Evolutionary conservation across 441 rosid species (phyloP).

Genomic region (Pelargonium australe): DNA sequence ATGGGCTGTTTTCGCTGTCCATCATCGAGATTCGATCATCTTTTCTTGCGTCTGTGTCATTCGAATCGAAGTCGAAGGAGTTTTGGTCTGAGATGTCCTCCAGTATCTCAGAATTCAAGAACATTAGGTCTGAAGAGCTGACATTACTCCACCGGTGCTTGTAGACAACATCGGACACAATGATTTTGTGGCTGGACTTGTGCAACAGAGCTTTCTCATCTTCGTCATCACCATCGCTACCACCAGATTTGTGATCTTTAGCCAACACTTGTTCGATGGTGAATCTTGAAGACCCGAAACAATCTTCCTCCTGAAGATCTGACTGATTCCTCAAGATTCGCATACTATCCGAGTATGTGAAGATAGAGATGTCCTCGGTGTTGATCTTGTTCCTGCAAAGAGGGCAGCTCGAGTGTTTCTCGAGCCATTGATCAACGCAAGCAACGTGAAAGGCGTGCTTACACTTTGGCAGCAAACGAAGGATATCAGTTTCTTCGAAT

Average conservation of each 20-base stretch:
- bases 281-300: constrained; percentile 52
- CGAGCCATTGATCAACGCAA: constrained; percentile 65
- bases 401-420: constrained; percentile 56
- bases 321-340: constrained; percentile 44
- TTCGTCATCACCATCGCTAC: not conserved
- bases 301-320: constrained; percentile 38
- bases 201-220: constrained; percentile 31
- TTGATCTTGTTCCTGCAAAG: constrained; percentile 52
- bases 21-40: constrained; percentile 30
- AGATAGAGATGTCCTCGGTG: constrained; percentile 37
- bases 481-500: constrained; percentile 47
- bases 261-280: constrained; percentile 35
- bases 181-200: constrained; percentile 58
- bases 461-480: constrained; percentile 51
- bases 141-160: constrained; percentile 85
- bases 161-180: constrained; percentile 54
- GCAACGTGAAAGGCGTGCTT: constrained; percentile 58
- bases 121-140: constrained; percentile 73
- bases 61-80: constrained; percentile 30
- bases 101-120: constrained; percentile 68
- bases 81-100: constrained; percentile 42
- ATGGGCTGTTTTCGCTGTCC: constrained; percentile 28
- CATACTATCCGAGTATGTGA: constrained; percentile 48
- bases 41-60: constrained; percentile 16
- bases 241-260: not conserved